Base-by-base conservation (phyloP, 495 filamentous ascomycete genomes). In the Lasiosphaeriaceae sp. region DNA sequence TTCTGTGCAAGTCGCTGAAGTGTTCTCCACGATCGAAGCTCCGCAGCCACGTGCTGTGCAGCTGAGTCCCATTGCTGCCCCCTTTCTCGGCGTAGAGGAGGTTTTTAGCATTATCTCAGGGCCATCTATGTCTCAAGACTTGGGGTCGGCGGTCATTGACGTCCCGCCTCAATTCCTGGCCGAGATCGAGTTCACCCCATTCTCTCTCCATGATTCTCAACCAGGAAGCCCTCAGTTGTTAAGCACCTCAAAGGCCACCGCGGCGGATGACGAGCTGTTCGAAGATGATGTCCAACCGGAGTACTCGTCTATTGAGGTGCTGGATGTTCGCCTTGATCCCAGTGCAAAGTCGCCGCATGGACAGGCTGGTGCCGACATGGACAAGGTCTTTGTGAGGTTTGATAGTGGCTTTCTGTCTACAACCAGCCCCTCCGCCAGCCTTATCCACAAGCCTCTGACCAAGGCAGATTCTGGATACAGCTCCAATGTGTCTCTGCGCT, bases 401-500 rank as follows among this genome's bases (percentile, higher is more conserved):
- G 75, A 80, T 50, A 80, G 76, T 39, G 77, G 73, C 8, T 71
- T 79, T 44, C 60, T 65, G 7, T 66, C 74, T 0, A 56, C 55
- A 7, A 44, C 50, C n/a, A 75, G 71, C 54, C 68, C 74, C 0
- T 57, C 57, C 4, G 67, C 73, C 2, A 71, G 76, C 20, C 52
- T 24, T 20, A 60, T 67, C 2, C 66, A 69, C 31, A 77, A 75
- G 37, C 64, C 72, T 11, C 57, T 81, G 17, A 71, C 76, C 8
- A 82, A 82, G 46, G 77, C 78, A 26, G 79, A 83, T 54, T 81
- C 77, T n/a, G 80, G 80, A 19, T 83, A 83, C 49, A 79, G 79
- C 60, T 82, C 78, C 6, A 80, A 75, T 50, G 69, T 77, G 3
- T 82, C 79, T 14, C 58, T 79, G 20, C 71, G 74, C 19, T 80